Base-by-base conservation (phyloP, 1,139 yeast species). In the Suhomyces bolitotheri region DNA sequence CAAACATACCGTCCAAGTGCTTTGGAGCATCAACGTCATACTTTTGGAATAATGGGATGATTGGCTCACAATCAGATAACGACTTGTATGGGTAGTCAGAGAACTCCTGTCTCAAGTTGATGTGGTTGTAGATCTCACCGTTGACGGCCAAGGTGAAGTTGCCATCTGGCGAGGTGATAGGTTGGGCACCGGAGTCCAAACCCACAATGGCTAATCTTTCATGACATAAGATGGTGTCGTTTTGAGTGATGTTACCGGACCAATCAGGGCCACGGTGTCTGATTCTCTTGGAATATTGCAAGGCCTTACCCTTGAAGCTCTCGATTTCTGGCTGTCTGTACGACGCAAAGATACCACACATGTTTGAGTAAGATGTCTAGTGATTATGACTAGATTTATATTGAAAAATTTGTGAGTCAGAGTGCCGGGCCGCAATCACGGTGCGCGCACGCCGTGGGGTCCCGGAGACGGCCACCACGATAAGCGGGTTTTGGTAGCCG, bases 241-340 rank as follows among this genome's bases (percentile, higher is more conserved):
- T 87, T 57, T 81, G 79, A 48, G 77, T 71, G 47, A 77, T 63
- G 79, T 88, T 89, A 56, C 98, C 98, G 30, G 90, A 79, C 98
- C 98, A 92, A 69, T 92, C 98, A 49, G 98, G 98, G 53, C 98
- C 98, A 68, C 98, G 84, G 67, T 92, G 98, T 71, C 98, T 84
- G 61, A 90, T 83, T 65, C 89, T 77, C 67, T 89, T 90, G 47
- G 97, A 78, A 59, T 87, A 76, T 61, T 87, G 94, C 47, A 92
- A 74, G 31, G 97, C 97, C 59, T 81, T 82, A 41, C 82, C 77
- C 67, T 90, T 92, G 76, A 87, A 92, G 41, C 74, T 68, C 53
- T 83, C 82, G 43, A 86, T 80, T 47, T 88, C 85, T 33, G 82
- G 84, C 58, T 85, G 90, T 64, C 75, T 82, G 66, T 76, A 88